Conservation (phyloP, 441 rosid genomes). For the Theobroma grandiflorum region DNA sequence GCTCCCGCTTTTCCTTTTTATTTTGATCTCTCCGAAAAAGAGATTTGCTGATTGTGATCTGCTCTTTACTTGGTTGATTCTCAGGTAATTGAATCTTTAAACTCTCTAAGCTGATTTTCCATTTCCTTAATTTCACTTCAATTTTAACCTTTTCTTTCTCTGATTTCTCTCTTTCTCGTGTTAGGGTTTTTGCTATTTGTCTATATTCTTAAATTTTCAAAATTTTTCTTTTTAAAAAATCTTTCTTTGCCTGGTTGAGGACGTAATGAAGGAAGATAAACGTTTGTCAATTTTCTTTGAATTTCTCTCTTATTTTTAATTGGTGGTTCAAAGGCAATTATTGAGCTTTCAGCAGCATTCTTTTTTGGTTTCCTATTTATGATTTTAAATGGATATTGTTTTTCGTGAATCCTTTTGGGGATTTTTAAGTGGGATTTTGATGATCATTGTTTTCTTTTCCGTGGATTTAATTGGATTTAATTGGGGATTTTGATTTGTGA, state of each 20-base stretch:
- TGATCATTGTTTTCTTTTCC: neutral
- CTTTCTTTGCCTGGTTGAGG: neutral
- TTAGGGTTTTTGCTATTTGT: neutral
- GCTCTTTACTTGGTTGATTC: constrained; percentile 22
- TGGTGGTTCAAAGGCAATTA: neutral
- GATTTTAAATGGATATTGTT: neutral
- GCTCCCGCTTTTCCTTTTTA: constrained; percentile 9
- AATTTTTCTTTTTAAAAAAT: neutral
- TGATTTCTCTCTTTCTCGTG: neutral
- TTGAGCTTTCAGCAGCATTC: neutral
- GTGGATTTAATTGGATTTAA: neutral
- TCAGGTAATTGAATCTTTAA: constrained; percentile 21
- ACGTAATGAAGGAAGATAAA: neutral
- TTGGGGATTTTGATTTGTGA: neutral
- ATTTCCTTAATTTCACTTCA: constrained; percentile 11
- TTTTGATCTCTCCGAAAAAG: neutral
- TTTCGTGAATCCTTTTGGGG: neutral
- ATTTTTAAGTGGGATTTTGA: neutral
- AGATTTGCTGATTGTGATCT: constrained; percentile 23
- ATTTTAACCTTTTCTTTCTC: neutral
- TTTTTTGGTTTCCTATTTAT: neutral
- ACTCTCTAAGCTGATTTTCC: neutral
- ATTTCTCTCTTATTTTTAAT: neutral
- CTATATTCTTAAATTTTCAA: constrained; percentile 5
- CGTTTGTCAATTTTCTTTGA: neutral